phyloP scores from a whole-genome alignment of 2,329 filamentous ascomycete genomes.

The Teratosphaeria destructans region DNA sequence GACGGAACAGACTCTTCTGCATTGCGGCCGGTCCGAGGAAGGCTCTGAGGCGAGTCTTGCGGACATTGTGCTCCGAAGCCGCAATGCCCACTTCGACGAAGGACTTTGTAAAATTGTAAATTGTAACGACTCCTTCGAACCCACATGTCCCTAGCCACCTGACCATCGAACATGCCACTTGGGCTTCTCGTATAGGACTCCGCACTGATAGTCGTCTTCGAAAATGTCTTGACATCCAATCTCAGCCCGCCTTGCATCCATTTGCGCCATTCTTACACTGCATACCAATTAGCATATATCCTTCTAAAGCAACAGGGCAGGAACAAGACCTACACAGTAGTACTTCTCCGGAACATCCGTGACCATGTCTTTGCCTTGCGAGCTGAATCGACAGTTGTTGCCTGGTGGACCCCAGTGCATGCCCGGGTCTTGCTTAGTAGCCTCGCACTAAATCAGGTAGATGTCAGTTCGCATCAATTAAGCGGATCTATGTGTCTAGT shows the following conservation, averaged over 20 bases:
- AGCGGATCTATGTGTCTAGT: background rate
- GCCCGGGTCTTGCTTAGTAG: background rate
- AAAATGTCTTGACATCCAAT: background rate
- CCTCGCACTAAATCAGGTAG: background rate
- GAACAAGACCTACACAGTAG: background rate
- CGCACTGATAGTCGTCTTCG: too few species aligned
- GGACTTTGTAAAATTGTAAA: too few species aligned
- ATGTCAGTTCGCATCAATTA: background rate
- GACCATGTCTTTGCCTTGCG: background rate
- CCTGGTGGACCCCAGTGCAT: background rate
- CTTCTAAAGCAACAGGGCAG: background rate
- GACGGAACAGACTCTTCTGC: too few species aligned
- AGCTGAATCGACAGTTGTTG: background rate
- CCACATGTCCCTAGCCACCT: too few species aligned
- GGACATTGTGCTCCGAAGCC: too few species aligned
- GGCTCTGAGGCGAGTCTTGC: too few species aligned
- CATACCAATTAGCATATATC: background rate
- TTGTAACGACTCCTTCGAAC: too few species aligned
- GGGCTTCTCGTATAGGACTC: too few species aligned
- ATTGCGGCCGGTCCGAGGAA: too few species aligned
- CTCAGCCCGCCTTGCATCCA: background rate
- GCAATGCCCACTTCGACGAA: too few species aligned
- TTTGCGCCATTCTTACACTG: background rate
- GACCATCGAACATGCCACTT: too few species aligned
- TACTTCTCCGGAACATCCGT: background rate